A percentile compares a stretch with the other conserved stretches of the same genome.
Conservation (phyloP, 148 eudicot species). For the Vaccinium myrtillus region DNA sequence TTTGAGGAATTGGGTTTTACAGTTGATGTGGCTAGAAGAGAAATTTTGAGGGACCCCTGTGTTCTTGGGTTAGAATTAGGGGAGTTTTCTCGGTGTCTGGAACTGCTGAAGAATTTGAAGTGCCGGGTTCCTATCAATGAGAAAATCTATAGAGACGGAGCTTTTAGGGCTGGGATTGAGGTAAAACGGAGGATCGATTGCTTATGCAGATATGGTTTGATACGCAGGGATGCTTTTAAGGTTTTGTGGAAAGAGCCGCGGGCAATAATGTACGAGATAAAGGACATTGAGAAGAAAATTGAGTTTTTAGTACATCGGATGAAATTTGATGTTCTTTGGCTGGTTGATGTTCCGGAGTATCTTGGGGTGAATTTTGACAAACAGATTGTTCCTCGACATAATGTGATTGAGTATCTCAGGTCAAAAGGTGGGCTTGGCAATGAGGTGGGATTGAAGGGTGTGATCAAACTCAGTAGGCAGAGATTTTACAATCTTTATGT, state of each 20-base stretch:
- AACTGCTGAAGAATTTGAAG: constrained; percentile 57
- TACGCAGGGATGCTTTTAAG: constrained; percentile 68
- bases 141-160: constrained; percentile 55
- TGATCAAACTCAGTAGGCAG: constrained; percentile 69
- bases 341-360: constrained; percentile 82
- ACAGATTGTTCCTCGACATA: constrained; percentile 79
- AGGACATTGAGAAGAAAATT: constrained; percentile 68
- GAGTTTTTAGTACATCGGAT: constrained; percentile 59
- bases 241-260: constrained; percentile 82
- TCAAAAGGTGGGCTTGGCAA: constrained; percentile 75
- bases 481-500: constrained; percentile 80
- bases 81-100: constrained; percentile 61
- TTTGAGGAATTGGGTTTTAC: constrained; percentile 60
- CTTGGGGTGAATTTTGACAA: constrained; percentile 82
- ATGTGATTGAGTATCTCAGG: constrained; percentile 76
- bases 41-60: constrained; percentile 62
- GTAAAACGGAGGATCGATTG: constrained; percentile 64
- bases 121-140: constrained; percentile 58
- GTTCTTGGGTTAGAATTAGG: constrained; percentile 68
- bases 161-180: constrained; percentile 66
- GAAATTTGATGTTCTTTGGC: constrained; percentile 52
- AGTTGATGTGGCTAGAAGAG: constrained; percentile 35
- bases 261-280: constrained; percentile 49
- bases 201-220: constrained; percentile 65
- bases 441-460: constrained; percentile 63